Base-by-base conservation (phyloP, 2,329 filamentous ascomycete species). In the Dactylellina cionopaga region DNA sequence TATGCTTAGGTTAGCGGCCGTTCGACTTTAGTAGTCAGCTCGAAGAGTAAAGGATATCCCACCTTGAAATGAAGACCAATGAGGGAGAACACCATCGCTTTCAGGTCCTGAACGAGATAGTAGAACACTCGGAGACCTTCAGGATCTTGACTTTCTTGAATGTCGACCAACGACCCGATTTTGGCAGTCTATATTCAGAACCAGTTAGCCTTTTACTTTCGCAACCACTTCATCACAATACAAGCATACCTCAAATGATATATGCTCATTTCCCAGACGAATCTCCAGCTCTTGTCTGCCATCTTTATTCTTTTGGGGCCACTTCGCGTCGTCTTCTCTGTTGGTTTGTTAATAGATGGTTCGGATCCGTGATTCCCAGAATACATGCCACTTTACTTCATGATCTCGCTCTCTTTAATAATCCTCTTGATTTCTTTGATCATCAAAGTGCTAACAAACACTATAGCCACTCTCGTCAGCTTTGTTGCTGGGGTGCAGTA, bases 221-320 rank as follows among this genome's bases (percentile, higher is more conserved):
- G 27, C 25, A 46, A 29, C 35, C 9, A 49, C 17, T 19, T 11
- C 27, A 17, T 47, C 44, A 5, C 19, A 25, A n/a, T 19, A 25
- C 44, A 35, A 66, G 78, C 84, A 74, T 81, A 93, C 93, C 89
- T 99, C 95, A 76, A 99, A 99, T 1, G 92, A 96, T 77, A 99
- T 98, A 80, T 98, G 94, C 75, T 99, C 95, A 78, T 90, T 95
- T 41, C 94, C 95, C 63, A 99, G 80, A 51, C 93, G 87, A 69
- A 99, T 97, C 81, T 99, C 95, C 49, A 99, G 85, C 82, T 99
- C 95, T 80, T 99, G 95, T 75, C 94, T 88, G 33, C 95, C 95
- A 78, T 99, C 95, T 83, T 98, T 98, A 83, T 99, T 99, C 87
- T 98, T 99, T 81, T 96, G 92, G 0, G 95, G 95, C 95, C 95